phyloP scores from a whole-genome alignment of 1,284 basidiomycete species.

The Moniliophthora roreri region DNA sequence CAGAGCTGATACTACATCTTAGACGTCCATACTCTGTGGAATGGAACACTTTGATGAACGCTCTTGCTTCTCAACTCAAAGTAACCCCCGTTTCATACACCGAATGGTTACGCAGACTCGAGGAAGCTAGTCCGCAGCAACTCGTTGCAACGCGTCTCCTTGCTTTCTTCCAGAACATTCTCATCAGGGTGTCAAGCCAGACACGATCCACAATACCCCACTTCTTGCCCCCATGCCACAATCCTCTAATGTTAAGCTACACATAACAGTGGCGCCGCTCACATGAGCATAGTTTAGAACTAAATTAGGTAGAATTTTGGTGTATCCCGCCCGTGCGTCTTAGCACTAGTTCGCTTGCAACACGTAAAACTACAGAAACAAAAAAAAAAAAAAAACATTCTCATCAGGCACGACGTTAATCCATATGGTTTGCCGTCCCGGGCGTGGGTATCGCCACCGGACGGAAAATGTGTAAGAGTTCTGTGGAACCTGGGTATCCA shows the following conservation, averaged over 20 bases:
- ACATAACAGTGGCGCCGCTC: too few species aligned
- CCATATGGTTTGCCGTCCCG: neutral
- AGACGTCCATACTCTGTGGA: neutral
- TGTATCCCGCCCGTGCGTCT: too few species aligned
- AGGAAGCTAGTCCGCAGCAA: constrained; percentile 2
- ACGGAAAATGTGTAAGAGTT: neutral
- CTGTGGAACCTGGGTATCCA: neutral
- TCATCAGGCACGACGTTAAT: neutral
- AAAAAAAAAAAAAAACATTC: too few species aligned
- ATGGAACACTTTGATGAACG: neutral
- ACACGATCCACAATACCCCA: too few species aligned
- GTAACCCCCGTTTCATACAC: neutral
- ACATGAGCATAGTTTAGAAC: too few species aligned
- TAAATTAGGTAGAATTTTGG: too few species aligned
- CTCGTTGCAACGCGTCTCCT: constrained; percentile 6
- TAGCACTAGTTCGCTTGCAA: too few species aligned
- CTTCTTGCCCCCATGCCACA: too few species aligned
- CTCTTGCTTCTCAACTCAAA: neutral
- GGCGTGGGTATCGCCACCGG: neutral
- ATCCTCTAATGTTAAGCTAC: too few species aligned
- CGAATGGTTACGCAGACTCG: constrained; percentile 4
- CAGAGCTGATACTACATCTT: neutral
- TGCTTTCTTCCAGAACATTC: neutral
- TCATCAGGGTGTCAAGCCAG: too few species aligned
- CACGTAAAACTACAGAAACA: too few species aligned